Evolutionary conservation across 371 early-diverging fungal species (phyloP), one percentile per base, ranked within the genome.

Genomic region (Mucor lusitanicus): DNA sequence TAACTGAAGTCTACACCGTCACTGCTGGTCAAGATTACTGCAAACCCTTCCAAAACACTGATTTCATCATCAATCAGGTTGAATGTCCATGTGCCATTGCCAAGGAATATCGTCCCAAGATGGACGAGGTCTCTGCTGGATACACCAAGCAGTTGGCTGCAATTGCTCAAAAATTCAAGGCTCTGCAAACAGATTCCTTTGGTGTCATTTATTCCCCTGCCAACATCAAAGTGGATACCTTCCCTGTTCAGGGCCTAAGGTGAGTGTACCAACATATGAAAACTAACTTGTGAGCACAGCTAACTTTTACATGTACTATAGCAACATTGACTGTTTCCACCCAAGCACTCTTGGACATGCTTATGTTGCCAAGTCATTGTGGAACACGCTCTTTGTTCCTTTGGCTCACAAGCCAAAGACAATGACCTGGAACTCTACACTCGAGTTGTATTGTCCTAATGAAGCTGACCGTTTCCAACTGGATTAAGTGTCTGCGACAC

Each of bases 91-190:
- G 71, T 23, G 63, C 67, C 0, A 21, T 37, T 6, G 37, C 39
- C 9, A 35, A 62, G n/a, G 32, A 54, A 48, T 30, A 54, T 17
- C 35, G 61, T 13, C 59, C 59, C 15, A 63, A 55, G 25, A 66
- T 71, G 59, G 55, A 67, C 35, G 28, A 37, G 28, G 55, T 67
- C 12, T 35, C 67, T 46, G 71, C 33, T 40, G 66, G 40, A 15
- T 91, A 91, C 70, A 70, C 78, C 48, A 40, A 67, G 55, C 65
- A 73, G 55, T 69, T 91, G 44, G 64, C 46, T 4, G 57, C 64
- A 11, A 70, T 87, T 6, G 86, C 79, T 12, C 59, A 71, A 37
- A 73, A 80, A 40, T 57, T 78, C 53, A 63, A 75, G 7, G 63
- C 68, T 46, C 3, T 53, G 7, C 27, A 61, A 44, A 63, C 59